Evolutionary conservation across 768 basidiomycete genomes (phyloP).

Genomic region (Collybiopsis confluens): DNA sequence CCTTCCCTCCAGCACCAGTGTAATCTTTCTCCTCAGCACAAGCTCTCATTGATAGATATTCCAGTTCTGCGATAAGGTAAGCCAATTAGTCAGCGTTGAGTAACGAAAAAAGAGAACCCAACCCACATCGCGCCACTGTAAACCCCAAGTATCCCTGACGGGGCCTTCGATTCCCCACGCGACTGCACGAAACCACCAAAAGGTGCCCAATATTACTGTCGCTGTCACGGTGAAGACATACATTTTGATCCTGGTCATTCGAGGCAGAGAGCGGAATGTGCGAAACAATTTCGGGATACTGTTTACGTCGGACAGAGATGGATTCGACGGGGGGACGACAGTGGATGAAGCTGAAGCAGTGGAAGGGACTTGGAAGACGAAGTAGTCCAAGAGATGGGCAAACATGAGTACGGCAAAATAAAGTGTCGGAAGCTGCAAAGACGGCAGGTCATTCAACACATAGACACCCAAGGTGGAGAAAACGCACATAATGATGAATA

Average conservation of each 20-base stretch:
- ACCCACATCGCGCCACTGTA: conserved; percentile 67
- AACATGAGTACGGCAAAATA: conserved; percentile 95
- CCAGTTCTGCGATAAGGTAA: conserved; percentile 21
- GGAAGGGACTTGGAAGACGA: conserved; percentile 52
- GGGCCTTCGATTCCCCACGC: conserved; percentile 94
- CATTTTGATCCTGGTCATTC: conserved; percentile 55
- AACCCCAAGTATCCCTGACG: conserved; percentile 71
- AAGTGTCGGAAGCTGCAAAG: conserved; percentile 79
- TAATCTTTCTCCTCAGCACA: neutral
- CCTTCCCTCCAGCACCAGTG: no score
- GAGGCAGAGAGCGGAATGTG: neutral
- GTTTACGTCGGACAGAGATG: neutral
- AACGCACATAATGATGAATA: conserved; percentile 88
- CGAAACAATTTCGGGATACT: conserved; percentile 2
- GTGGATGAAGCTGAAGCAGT: conserved; percentile 45
- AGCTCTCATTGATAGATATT: conserved; percentile 22
- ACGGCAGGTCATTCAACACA: conserved; percentile 6
- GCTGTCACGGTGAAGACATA: conserved; percentile 67
- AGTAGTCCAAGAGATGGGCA: conserved; percentile 88
- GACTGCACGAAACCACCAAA: conserved; percentile 93
- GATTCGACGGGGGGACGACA: neutral
- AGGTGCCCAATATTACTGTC: conserved; percentile 61
- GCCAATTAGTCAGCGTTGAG: no score
- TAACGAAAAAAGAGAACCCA: no score
- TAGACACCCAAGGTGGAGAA: neutral